phyloP scores from a whole-genome alignment of 352 stramenopile species.

The Phytophthora meadii region DNA sequence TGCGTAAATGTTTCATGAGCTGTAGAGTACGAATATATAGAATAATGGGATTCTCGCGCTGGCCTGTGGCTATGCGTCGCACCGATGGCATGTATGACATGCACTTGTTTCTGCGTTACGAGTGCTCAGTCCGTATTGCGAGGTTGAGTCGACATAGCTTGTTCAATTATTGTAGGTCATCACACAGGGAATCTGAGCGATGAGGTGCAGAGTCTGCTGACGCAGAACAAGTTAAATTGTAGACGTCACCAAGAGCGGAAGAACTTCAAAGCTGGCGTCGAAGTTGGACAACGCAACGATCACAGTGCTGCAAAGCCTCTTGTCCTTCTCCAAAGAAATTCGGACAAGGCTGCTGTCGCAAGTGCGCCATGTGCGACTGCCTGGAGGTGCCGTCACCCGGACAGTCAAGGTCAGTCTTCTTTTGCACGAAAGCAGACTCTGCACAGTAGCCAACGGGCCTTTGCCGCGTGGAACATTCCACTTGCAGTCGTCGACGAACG shows the following conservation, averaged over 20 bases:
- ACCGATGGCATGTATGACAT: conserved; percentile 8
- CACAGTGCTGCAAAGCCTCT: conserved; percentile 6
- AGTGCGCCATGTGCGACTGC: too few relatives aligned
- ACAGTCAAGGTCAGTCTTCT: too few relatives aligned
- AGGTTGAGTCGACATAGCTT: neutral
- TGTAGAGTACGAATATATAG: conserved; percentile 45
- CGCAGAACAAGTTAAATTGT: too few relatives aligned
- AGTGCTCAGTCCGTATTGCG: neutral
- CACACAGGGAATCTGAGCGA: too few relatives aligned
- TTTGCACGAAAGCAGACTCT: too few relatives aligned
- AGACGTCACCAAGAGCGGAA: too few relatives aligned
- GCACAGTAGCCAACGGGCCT: too few relatives aligned
- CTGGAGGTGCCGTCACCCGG: too few relatives aligned
- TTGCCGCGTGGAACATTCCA: too few relatives aligned
- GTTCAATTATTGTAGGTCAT: neutral
- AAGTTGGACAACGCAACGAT: conserved; percentile 10
- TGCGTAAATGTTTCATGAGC: conserved; percentile 29
- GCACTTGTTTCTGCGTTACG: neutral
- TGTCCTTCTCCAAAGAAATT: conserved; percentile 2
- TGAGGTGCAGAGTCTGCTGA: too few relatives aligned
- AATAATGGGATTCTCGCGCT: conserved; percentile 31
- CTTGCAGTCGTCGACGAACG: neutral
- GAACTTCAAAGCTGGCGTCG: too few relatives aligned
- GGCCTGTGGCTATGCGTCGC: conserved; percentile 13
- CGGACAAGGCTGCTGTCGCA: too few relatives aligned